Evolutionary conservation across 352 stramenopile species (phyloP).

Genomic region (Phytopythium helicoides): DNA sequence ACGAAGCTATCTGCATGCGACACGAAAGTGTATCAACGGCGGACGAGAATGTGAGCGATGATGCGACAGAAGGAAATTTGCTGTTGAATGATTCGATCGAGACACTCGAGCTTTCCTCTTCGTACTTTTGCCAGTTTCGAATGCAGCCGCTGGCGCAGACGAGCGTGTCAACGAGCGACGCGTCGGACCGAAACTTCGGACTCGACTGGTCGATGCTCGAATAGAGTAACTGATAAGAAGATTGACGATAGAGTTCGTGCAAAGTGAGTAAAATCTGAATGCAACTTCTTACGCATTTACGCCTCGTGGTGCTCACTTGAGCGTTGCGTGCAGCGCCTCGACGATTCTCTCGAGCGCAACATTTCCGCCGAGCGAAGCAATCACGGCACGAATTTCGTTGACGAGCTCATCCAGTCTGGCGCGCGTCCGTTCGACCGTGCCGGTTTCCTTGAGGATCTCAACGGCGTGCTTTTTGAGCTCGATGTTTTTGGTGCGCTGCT

Average conservation of each 20-base stretch:
- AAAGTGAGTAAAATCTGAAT: not conserved
- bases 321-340: slow-evolving; percentile 40
- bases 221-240: slow-evolving; percentile 2
- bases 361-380: slow-evolving; percentile 57
- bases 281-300: not conserved
- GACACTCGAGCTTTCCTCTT: not conserved
- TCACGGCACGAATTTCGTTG: slow-evolving; percentile 41
- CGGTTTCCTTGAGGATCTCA: slow-evolving; percentile 73
- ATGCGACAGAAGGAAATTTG: slow-evolving; percentile 5
- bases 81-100: not conserved
- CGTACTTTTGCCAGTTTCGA: slow-evolving; percentile 34
- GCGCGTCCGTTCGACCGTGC: slow-evolving; percentile 52
- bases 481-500: slow-evolving; percentile 94
- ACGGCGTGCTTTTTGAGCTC: slow-evolving; percentile 95
- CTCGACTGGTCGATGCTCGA: slow-evolving; percentile 24
- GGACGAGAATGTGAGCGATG: not conserved
- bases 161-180: slow-evolving; percentile 21
- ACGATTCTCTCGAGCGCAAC: slow-evolving; percentile 56
- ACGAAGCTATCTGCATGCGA: slow-evolving; percentile 43
- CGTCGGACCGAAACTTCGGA: slow-evolving; percentile 15
- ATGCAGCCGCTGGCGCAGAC: slow-evolving; percentile 21
- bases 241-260: not conserved
- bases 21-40: slow-evolving; percentile 3
- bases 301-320: slow-evolving; percentile 28
- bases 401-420: slow-evolving; percentile 54